Evolutionary conservation across 108 stramenopile genomes (phyloP).

Genomic region (Pseudonitzschia multiseries): DNA sequence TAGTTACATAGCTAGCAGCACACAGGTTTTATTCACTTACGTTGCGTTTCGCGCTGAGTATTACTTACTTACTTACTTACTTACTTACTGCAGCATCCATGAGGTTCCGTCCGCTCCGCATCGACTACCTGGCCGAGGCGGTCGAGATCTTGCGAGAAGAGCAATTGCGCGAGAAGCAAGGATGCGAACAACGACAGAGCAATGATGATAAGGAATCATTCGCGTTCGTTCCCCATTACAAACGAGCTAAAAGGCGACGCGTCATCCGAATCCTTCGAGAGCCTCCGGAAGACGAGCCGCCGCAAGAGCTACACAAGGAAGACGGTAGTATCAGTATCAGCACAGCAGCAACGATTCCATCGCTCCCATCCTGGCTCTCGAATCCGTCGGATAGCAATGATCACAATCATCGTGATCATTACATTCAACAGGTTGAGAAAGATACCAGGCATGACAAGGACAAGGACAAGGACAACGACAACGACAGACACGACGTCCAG

Average conservation of each 20-base stretch:
- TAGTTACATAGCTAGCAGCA: too few species aligned
- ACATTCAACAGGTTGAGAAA: not conserved
- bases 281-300: not conserved
- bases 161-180: not conserved
- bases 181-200: not conserved
- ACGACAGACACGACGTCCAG: not conserved
- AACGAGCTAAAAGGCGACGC: not conserved
- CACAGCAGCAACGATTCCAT: not conserved
- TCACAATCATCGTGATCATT: not conserved
- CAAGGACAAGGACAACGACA: not conserved
- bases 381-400: not conserved
- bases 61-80: too few species aligned
- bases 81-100: constrained; percentile 11
- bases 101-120: constrained; percentile 56
- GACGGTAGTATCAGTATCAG: not conserved
- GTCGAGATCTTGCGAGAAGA: constrained; percentile 12
- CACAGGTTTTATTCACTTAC: too few species aligned
- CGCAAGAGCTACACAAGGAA: not conserved
- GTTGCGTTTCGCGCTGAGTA: too few species aligned
- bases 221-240: not conserved
- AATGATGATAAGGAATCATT: not conserved
- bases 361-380: not conserved
- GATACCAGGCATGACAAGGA: not conserved
- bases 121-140: constrained; percentile 58
- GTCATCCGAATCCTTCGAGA: constrained; percentile 7